These are phyloP conservation scores for Aspergillus arachidicola DNA, from an alignment of 2,329 filamentous ascomycete genomes.

Conservation along the genomic window DNA sequence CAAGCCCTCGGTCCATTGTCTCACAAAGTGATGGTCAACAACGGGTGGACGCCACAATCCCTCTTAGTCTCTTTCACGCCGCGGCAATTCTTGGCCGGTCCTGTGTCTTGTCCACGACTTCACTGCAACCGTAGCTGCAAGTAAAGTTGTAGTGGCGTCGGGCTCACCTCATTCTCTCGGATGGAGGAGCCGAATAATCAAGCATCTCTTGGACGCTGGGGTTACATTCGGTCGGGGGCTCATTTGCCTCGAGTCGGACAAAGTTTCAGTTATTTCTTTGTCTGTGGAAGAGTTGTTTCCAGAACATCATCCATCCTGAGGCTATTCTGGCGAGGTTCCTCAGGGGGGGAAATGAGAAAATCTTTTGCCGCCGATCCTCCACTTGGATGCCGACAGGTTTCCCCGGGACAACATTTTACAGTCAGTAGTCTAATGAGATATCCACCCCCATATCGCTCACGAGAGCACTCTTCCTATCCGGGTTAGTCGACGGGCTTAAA, in stretches of 20 bases:
- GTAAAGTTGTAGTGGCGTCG: not conserved
- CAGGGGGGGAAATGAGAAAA: not conserved
- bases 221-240: not conserved
- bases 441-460: not conserved
- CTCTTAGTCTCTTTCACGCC: not conserved
- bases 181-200: constrained; percentile 1
- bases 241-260: not conserved
- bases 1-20: not conserved
- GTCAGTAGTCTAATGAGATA: not conserved
- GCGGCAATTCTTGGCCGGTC: not conserved
- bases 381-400: not conserved
- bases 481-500: not conserved
- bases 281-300: not conserved
- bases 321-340: too few species aligned
- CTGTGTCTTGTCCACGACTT: not conserved
- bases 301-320: not conserved
- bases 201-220: not conserved
- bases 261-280: not conserved
- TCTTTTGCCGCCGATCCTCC: not conserved
- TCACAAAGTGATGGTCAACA: not conserved
- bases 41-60: not conserved
- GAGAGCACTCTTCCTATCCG: not conserved
- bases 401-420: not conserved
- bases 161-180: not conserved
- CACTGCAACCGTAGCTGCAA: not conserved